Evolutionary conservation across 2,329 filamentous ascomycete genomes (phyloP).

Genomic region (Pseudofabraea citricarpa): DNA sequence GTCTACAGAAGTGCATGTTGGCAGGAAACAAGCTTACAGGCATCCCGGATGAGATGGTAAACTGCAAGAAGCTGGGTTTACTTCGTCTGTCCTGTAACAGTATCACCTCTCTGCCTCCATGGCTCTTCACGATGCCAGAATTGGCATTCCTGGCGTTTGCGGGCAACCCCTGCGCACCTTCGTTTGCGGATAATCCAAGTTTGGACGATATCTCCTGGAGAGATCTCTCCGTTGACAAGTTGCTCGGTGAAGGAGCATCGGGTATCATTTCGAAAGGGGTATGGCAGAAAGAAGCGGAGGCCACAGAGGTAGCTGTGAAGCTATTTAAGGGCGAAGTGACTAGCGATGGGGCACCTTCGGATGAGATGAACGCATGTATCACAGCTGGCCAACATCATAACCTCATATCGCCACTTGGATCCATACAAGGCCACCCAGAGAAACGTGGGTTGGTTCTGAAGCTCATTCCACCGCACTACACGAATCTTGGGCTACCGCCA

Average conservation of each 20-base stretch:
- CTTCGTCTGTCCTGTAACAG: constrained; percentile 40
- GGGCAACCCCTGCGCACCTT: constrained; percentile 38
- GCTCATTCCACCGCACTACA: constrained; percentile 39
- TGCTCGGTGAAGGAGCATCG: constrained; percentile 41
- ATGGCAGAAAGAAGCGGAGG: constrained; percentile 27
- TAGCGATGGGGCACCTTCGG: constrained; percentile 41
- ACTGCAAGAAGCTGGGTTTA: constrained; percentile 38
- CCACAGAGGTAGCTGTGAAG: constrained; percentile 41
- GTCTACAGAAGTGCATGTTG: constrained; percentile 45
- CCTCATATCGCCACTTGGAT: constrained; percentile 40
- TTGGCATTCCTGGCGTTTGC: constrained; percentile 43
- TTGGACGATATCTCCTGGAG: constrained; percentile 36
- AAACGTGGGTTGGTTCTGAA: constrained; percentile 40
- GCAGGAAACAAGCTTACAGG: constrained; percentile 37
- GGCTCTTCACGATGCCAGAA: constrained; percentile 40
- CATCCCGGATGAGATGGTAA: constrained; percentile 37
- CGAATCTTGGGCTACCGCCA: constrained; percentile 38
- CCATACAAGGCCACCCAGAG: constrained; percentile 35
- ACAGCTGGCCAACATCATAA: constrained; percentile 40
- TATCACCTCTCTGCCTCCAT: constrained; percentile 33
- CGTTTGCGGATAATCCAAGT: constrained; percentile 17
- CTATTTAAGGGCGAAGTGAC: constrained; percentile 43
- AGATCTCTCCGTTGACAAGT: constrained; percentile 33
- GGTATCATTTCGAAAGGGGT: constrained; percentile 38
- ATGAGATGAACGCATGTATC: constrained; percentile 44